These are phyloP conservation scores for Cercospora beticola DNA, from an alignment of 2,329 filamentous ascomycete genomes.

Conservation along the genomic window DNA sequence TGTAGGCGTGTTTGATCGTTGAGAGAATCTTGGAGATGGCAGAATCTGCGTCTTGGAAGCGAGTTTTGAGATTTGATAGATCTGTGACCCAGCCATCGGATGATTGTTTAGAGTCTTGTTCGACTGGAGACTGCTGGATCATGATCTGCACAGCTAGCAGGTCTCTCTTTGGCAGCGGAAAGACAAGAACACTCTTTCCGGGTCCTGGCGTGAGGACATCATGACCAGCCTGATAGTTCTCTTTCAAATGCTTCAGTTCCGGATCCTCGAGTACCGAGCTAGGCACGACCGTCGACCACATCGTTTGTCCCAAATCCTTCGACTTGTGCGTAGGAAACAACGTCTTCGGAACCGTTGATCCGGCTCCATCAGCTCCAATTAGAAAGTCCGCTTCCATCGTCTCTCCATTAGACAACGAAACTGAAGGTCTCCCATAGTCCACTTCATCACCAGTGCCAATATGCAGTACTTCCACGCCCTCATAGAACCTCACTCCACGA, in stretches of 20 bases:
- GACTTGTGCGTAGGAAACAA: constrained; percentile 11
- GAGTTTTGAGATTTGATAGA: neutral
- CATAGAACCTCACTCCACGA: constrained; percentile 1
- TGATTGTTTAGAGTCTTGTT: neutral
- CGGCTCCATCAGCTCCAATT: constrained; percentile 14
- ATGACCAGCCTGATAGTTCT: neutral
- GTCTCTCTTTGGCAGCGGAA: constrained; percentile 7
- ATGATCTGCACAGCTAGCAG: constrained; percentile 9
- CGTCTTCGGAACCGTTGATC: neutral
- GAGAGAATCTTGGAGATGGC: constrained; percentile 9
- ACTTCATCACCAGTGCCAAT: neutral
- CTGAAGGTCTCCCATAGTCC: neutral
- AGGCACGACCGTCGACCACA: constrained; percentile 6
- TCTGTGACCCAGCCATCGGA: neutral
- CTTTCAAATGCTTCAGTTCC: constrained; percentile 3
- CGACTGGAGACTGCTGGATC: constrained; percentile 9
- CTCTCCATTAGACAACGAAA: constrained; percentile 4
- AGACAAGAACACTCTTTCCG: constrained; percentile 1
- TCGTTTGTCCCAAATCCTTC: neutral
- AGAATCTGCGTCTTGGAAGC: constrained; percentile 8
- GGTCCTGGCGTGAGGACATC: neutral
- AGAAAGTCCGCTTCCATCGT: constrained; percentile 7
- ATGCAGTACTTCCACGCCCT: constrained; percentile 1
- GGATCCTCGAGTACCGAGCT: neutral
- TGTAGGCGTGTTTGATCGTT: constrained; percentile 6